phyloP scores from a whole-genome alignment of 164 flowering plant genomes.

The Dillenia turbinata region DNA sequence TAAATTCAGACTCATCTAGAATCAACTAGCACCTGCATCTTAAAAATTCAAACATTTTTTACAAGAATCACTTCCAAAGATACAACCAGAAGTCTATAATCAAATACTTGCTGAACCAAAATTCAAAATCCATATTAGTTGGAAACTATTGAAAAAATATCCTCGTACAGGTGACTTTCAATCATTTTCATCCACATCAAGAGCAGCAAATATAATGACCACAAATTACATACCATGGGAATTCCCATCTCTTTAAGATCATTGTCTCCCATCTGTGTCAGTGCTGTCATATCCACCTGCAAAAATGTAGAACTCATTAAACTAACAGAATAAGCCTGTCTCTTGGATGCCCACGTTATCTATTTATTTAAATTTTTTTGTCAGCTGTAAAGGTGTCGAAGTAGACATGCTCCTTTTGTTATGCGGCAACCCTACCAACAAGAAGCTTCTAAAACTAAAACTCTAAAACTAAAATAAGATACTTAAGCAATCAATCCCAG shows the following conservation, averaged over 20 bases:
- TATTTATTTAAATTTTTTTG: too few relatives aligned
- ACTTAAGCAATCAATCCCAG: too few relatives aligned
- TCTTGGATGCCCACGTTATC: too few relatives aligned
- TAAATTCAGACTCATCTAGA: too few relatives aligned
- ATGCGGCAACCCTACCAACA: too few relatives aligned
- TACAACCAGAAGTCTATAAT: not conserved
- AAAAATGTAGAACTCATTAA: conserved; percentile 1
- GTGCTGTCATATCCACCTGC: conserved; percentile 80
- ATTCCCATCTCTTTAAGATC: conserved; percentile 84
- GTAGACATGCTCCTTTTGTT: too few relatives aligned
- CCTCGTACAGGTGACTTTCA: not conserved
- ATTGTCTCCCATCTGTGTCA: conserved; percentile 80
- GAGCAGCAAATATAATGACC: not conserved
- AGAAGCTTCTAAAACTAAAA: too few relatives aligned
- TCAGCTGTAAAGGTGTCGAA: too few relatives aligned
- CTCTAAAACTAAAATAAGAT: too few relatives aligned
- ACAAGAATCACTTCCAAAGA: conserved; percentile 1
- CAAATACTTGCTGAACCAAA: not conserved
- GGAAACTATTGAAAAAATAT: too few relatives aligned
- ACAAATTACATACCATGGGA: conserved; percentile 61
- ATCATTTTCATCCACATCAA: not conserved
- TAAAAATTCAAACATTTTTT: too few relatives aligned
- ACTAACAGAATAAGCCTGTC: not conserved
- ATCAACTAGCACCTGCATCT: too few relatives aligned
- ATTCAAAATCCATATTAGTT: not conserved